These are phyloP conservation scores for Kazachstania bromeliacearum DNA, from an alignment of 805 yeast species.

Conservation along the genomic window DNA sequence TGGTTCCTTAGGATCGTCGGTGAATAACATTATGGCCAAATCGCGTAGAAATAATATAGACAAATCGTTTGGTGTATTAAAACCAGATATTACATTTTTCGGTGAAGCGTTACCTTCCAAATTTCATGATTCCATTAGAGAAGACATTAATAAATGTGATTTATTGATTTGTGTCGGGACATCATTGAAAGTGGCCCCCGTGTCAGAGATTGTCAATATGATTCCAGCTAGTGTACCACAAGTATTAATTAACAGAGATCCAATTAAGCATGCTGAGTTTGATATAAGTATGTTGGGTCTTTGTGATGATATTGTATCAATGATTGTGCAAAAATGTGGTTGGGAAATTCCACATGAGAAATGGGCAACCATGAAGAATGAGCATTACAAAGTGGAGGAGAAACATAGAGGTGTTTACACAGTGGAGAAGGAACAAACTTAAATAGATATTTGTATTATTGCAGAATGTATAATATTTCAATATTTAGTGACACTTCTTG, in stretches of 20 bases:
- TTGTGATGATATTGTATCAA: conserved; percentile 74
- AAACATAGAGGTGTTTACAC: conserved; percentile 25
- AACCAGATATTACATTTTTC: conserved; percentile 88
- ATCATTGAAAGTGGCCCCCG: conserved; percentile 89
- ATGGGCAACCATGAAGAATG: conserved; percentile 28
- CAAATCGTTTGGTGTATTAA: conserved; percentile 69
- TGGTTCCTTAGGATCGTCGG: neutral
- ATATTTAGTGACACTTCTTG: too few species aligned
- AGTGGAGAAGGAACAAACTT: too few species aligned
- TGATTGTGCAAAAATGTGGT: conserved; percentile 45
- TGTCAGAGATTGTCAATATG: conserved; percentile 70
- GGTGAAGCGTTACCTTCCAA: conserved; percentile 72
- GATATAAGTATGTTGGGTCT: conserved; percentile 69
- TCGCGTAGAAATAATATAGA: conserved; percentile 5
- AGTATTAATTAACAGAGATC: conserved; percentile 67
- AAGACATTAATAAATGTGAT: conserved; percentile 64
- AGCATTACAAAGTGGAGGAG: conserved; percentile 16
- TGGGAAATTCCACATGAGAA: conserved; percentile 54
- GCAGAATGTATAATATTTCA: too few species aligned
- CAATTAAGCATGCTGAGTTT: conserved; percentile 66
- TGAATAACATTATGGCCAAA: conserved; percentile 6
- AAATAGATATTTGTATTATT: too few species aligned
- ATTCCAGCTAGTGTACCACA: conserved; percentile 66
- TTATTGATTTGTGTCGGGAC: conserved; percentile 81
- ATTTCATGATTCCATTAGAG: conserved; percentile 49